Evolutionary conservation across 2,329 filamentous ascomycete species (phyloP), one percentile per base, ranked within the genome.

Genomic region (Pseudocercospora macadamiae): DNA sequence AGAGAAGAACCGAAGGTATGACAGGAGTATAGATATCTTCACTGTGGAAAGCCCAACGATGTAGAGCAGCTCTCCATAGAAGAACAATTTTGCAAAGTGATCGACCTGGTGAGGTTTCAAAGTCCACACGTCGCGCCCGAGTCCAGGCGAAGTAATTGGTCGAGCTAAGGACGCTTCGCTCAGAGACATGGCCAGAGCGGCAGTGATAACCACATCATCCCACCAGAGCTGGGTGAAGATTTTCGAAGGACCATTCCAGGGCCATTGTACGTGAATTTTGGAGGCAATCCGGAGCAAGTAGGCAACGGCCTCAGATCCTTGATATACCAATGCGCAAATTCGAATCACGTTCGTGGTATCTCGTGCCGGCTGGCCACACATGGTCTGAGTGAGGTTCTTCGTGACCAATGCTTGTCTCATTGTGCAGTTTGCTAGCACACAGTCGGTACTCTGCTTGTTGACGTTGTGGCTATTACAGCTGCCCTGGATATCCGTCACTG

Each of bases 321-420:
- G 42, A 14, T 37, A 47, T n/a, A 51, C 23, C 10, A 28, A 45
- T 21, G 28, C 48, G 7, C 18, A 18, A 8, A 51, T 44, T 3
- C 16, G 51, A 3, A 52, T 32, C 19, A 25, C 19, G 16, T 36
- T 32, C n/a, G 34, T 36, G n/a, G 9, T 34, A 19, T 55, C 34
- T 37, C 57, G 57, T 14, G 44, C 45, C 9, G 57, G 57, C 4
- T 36, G 36, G 3, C 48, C 16, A 36, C 57, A 59, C 1, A 59
- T 36, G 10, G 57, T 59, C 36, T 59, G 51, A 14, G 57, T 59
- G 4, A 36, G 25, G 16, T 59, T 59, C 25, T 59, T 59, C 19
- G 57, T 32, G 12, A 47, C 23, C 14, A 62, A 36, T 2, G 57
- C 36, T 26, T 62, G 36, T 42, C 42, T 56, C 39, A 62, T 47